Conservation (phyloP, 192 early-diverging fungal genomes). For the Geosiphon pyriformis region DNA sequence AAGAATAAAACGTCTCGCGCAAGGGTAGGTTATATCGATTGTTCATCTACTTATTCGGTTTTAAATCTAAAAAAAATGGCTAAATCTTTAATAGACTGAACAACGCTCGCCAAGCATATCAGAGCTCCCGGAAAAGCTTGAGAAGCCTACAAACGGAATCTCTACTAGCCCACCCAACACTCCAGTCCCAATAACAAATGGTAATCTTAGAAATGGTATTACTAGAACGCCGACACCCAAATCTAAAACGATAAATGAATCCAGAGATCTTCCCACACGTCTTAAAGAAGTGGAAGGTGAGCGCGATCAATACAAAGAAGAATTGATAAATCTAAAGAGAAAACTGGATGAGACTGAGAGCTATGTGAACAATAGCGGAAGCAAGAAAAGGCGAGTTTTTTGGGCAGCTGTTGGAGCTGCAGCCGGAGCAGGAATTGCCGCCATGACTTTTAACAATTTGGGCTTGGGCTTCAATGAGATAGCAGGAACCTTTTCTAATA, state of each 20-base stretch:
- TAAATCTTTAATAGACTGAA: constrained; percentile 1
- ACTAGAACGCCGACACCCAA: no score
- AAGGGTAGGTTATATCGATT: constrained; percentile 3
- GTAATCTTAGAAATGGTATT: neutral
- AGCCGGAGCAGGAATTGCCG: constrained; percentile 15
- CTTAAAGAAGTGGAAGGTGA: constrained; percentile 8
- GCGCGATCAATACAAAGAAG: constrained; percentile 9
- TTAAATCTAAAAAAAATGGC: neutral
- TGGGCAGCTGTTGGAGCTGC: constrained; percentile 16
- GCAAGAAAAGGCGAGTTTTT: constrained; percentile 14
- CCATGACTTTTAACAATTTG: constrained; percentile 1
- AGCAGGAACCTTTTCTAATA: neutral
- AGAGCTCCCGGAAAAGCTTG: neutral
- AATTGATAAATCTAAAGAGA: constrained; percentile 18
- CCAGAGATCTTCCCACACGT: constrained; percentile 2
- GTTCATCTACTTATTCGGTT: neutral
- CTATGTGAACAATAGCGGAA: constrained; percentile 2
- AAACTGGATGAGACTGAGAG: constrained; percentile 16
- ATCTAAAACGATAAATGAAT: neutral
- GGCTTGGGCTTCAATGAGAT: constrained; percentile 8
- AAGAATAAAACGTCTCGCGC: constrained; percentile 7
- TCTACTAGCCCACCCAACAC: neutral
- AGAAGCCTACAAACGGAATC: neutral
- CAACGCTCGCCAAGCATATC: neutral
- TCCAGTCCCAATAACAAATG: neutral